Conservation (phyloP, 495 filamentous ascomycete species). For the Penicillium coprophilum region DNA sequence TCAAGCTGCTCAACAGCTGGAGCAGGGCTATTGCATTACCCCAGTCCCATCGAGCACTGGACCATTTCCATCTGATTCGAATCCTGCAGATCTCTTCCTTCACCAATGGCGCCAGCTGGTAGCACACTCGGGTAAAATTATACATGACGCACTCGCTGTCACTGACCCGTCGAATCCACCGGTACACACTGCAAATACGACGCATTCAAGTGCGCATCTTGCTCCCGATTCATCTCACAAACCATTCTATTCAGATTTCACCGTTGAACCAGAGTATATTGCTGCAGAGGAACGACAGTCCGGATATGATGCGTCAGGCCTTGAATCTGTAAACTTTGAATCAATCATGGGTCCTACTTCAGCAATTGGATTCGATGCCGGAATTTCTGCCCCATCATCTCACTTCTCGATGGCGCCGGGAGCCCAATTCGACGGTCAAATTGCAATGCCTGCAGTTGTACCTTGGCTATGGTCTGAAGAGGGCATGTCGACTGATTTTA, state of each 20-base stretch:
- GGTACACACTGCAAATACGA: neutral
- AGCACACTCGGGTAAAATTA: neutral
- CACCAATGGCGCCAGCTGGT: constrained; percentile 42
- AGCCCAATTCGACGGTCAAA: constrained; percentile 2
- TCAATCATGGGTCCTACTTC: neutral
- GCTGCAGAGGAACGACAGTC: neutral
- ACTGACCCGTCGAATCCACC: neutral
- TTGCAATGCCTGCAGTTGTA: constrained; percentile 16
- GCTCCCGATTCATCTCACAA: neutral
- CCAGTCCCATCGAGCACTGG: constrained; percentile 36
- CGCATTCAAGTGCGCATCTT: neutral
- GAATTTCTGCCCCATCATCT: neutral
- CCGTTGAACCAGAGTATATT: neutral
- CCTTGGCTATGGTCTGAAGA: constrained; percentile 38
- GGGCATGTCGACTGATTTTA: constrained; percentile 1
- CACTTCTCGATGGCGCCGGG: neutral
- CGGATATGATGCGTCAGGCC: neutral
- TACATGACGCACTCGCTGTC: neutral
- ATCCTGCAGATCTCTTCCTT: constrained; percentile 29
- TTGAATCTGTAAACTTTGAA: neutral
- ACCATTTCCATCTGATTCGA: constrained; percentile 23
- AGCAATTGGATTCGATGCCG: neutral
- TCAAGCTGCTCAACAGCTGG: constrained; percentile 27
- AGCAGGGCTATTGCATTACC: constrained; percentile 30
- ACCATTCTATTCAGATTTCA: too few species aligned